Evolutionary conservation across 371 early-diverging fungal species (phyloP).

Genomic region (Rhizomucor miehei): DNA sequence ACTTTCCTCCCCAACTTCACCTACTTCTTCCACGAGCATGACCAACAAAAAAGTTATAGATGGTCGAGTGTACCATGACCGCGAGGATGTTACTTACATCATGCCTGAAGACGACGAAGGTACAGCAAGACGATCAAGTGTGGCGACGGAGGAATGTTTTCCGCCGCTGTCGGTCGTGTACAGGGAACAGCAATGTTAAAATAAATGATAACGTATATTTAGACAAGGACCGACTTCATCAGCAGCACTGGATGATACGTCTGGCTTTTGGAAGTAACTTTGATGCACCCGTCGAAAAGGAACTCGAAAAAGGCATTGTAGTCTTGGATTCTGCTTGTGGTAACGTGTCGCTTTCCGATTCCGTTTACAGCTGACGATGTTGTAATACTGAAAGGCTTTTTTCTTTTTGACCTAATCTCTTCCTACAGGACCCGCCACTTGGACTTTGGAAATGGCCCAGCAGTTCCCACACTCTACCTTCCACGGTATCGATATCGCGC

Average conservation of each 20-base stretch:
- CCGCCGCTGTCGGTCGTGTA: no score
- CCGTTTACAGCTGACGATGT: no score
- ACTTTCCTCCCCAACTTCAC: no score
- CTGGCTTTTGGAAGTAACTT: constrained; percentile 3
- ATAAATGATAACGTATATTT: no score
- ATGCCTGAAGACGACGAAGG: constrained; percentile 48
- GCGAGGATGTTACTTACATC: constrained; percentile 34
- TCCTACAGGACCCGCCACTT: constrained; percentile 15
- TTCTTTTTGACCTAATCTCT: no score
- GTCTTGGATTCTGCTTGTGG: constrained; percentile 33
- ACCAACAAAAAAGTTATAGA: no score
- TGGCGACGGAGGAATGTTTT: no score
- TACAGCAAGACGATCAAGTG: no score
- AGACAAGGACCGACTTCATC: constrained; percentile 8
- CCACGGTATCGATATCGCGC: constrained; percentile 28
- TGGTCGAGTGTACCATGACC: constrained; percentile 17
- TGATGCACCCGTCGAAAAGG: background rate
- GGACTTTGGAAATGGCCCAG: constrained; percentile 41
- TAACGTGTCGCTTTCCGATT: background rate
- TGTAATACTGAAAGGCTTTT: no score
- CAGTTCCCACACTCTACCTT: constrained; percentile 26
- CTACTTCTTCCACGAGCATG: no score
- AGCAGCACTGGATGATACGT: constrained; percentile 2
- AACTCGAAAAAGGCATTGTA: constrained; percentile 1
- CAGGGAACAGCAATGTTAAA: no score